Conservation (phyloP, 441 rosid species). For the Euphorbia corollata region DNA sequence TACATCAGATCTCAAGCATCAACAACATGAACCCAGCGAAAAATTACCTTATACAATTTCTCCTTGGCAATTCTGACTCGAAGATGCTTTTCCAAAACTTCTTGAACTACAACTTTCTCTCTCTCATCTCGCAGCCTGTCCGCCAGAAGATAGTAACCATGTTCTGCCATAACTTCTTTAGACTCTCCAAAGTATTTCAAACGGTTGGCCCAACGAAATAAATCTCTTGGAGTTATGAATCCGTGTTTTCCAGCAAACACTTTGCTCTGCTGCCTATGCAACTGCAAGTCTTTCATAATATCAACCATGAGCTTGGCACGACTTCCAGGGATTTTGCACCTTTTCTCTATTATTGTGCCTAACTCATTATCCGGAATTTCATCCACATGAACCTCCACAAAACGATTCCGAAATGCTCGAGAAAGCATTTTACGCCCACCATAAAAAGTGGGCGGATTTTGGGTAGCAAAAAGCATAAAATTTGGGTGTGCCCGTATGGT, state of each 20-base stretch:
- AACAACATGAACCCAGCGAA: slow-evolving; percentile 13
- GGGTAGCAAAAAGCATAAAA: slow-evolving; percentile 99
- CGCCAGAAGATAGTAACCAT: slow-evolving; percentile 90
- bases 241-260: slow-evolving; percentile 99
- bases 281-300: slow-evolving; percentile 90
- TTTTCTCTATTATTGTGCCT: slow-evolving; percentile 54
- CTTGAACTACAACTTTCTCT: slow-evolving; percentile 77
- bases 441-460: slow-evolving; percentile 91
- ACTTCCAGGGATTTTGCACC: slow-evolving; percentile 69
- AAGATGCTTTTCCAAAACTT: slow-evolving; percentile 66
- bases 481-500: slow-evolving; percentile 77
- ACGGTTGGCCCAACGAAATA: slow-evolving; percentile 97
- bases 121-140: slow-evolving; percentile 87
- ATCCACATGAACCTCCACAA: slow-evolving; percentile 97
- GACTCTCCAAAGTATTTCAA: slow-evolving; percentile 58
- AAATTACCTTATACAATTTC: slow-evolving; percentile 64
- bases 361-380: slow-evolving; percentile 92
- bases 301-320: slow-evolving; percentile 84
- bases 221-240: slow-evolving; percentile 90
- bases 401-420: slow-evolving; percentile 97
- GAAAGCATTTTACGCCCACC: slow-evolving; percentile 99
- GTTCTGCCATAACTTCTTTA: slow-evolving; percentile 82
- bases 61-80: slow-evolving; percentile 53
- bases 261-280: slow-evolving; percentile 87
- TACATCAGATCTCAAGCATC: slow-evolving; percentile 1